These are phyloP conservation scores for Emericellopsis cladophorae DNA, from an alignment of 2,329 filamentous ascomycete genomes.

Conservation along the genomic window DNA sequence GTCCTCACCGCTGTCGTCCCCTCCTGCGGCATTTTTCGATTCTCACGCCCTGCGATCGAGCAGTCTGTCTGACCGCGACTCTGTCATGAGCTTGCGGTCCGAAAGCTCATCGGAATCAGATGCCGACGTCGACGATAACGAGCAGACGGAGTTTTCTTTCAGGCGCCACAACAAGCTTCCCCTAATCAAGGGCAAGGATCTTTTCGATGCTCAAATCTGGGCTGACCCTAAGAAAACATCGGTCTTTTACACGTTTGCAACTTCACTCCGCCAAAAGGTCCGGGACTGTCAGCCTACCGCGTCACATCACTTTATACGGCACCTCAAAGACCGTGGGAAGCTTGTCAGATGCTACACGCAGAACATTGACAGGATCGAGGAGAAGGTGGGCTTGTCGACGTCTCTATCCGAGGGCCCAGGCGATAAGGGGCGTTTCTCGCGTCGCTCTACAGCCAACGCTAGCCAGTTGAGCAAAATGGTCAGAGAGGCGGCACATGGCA, in stretches of 20 bases:
- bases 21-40: constrained; percentile 39
- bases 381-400: constrained; percentile 54
- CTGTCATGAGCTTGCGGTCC: too few relatives aligned
- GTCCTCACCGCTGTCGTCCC: constrained; percentile 43
- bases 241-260: constrained; percentile 61
- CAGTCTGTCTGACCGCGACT: not conserved
- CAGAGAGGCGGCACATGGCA: constrained; percentile 13
- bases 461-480: constrained; percentile 23
- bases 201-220: constrained; percentile 63
- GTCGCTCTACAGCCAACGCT: constrained; percentile 24
- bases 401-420: constrained; percentile 50
- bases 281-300: constrained; percentile 49
- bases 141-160: constrained; percentile 30
- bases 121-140: constrained; percentile 16
- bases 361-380: constrained; percentile 64
- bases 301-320: constrained; percentile 57
- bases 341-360: constrained; percentile 63
- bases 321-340: constrained; percentile 53
- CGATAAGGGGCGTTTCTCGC: constrained; percentile 45
- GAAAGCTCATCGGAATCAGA: constrained; percentile 17
- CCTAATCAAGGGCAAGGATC: constrained; percentile 56
- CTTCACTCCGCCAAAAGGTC: constrained; percentile 52
- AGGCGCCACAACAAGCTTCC: constrained; percentile 30
- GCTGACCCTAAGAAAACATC: constrained; percentile 54
- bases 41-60: constrained; percentile 22